Conservation (phyloP, 2,329 filamentous ascomycete genomes). For the Pestalotiopsis sp. region DNA sequence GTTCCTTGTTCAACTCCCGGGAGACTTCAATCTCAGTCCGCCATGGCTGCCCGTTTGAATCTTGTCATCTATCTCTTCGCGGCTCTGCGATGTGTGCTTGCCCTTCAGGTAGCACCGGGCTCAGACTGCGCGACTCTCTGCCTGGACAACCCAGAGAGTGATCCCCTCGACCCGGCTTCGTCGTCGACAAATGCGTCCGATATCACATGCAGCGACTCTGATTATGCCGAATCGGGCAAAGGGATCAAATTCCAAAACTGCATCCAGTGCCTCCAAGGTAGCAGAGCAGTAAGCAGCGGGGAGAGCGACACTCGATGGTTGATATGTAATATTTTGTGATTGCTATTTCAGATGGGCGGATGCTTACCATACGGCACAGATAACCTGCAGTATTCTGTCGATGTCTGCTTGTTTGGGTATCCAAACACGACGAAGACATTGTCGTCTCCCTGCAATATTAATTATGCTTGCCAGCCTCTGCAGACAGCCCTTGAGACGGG, state of each 20-base stretch:
- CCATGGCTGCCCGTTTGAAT: not conserved
- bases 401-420: conserved; percentile 47
- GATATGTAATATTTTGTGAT: not conserved
- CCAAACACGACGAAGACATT: conserved; percentile 32
- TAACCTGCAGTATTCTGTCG: conserved; percentile 51
- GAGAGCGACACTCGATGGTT: conserved; percentile 30
- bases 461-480: conserved; percentile 43
- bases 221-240: conserved; percentile 37
- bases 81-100: conserved; percentile 15
- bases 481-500: conserved; percentile 39
- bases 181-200: conserved; percentile 49
- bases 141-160: conserved; percentile 38
- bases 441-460: conserved; percentile 46
- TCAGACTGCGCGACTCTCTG: conserved; percentile 54
- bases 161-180: conserved; percentile 34
- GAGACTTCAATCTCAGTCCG: not conserved
- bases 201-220: conserved; percentile 46
- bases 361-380: conserved; percentile 35
- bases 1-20: not conserved
- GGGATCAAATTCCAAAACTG: conserved; percentile 53
- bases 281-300: conserved; percentile 38
- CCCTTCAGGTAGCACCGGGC: conserved; percentile 51
- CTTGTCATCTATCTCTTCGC: not conserved
- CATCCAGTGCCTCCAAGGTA: conserved; percentile 48
- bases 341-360: not conserved